Evolutionary conservation across 1,284 basidiomycete species (phyloP), one percentile per base, ranked within the genome.

Genomic region (Schizophyllum amplum): DNA sequence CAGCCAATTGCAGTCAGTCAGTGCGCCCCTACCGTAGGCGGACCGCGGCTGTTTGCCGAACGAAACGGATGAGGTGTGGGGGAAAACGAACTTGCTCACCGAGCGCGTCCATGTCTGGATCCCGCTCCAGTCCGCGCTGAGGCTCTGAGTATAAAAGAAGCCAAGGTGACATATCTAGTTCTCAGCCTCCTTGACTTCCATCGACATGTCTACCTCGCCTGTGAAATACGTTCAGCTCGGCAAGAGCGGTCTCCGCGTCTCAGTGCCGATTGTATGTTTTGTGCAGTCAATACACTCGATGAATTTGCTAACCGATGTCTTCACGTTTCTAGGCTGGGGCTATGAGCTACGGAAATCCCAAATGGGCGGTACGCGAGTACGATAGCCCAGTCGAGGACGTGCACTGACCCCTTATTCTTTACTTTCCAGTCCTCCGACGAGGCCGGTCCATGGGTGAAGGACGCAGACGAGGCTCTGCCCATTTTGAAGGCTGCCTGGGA

Each of bases 401-500:
- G 17, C 33, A 21, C 13, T 50, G 48, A 24, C n/a, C n/a, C n/a
- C n/a, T n/a, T n/a, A n/a, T n/a, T n/a, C 24, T 21, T 9, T 3
- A 20, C 17, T 50, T 50, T 5, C 20, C 20, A 24, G 24, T 9
- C 48, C 24, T 13, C 20, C 13, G 13, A 24, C 13, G 20, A 50
- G 20, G 11, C 48, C 15, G 22, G 15, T 71, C 24, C 72, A 25
- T 75, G 77, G 77, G 60, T 76, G 46, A 59, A 83, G 59, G 61
- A 74, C 56, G 74, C 79, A 71, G 75, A 80, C 4, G 52, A 68
- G 25, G 65, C 71, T 1, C 55, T 76, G 9, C 64, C 65, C 21
- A 59, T 79, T 51, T 63, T 80, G 51, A 77, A 79, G 55, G 71
- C 73, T 5, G 78, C 78, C 4, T 80, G 77, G 77, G 73, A 75